These are phyloP conservation scores for Ascosphaera apis DNA, from an alignment of 2,329 filamentous ascomycete species.

Conservation along the genomic window DNA sequence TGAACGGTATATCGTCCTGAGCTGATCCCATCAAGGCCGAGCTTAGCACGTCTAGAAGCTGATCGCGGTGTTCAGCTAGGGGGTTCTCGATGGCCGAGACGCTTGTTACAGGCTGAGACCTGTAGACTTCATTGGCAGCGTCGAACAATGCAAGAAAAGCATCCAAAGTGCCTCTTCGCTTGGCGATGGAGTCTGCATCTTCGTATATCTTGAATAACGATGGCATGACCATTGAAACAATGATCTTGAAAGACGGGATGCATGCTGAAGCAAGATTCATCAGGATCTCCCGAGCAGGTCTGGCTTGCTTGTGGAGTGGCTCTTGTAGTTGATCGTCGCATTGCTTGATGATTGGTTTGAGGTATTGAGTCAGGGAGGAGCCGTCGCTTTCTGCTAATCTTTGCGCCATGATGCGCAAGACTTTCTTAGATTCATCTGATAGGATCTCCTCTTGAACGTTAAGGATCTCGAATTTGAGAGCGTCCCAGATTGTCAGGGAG, in stretches of 20 bases:
- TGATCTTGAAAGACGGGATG: conserved; percentile 28
- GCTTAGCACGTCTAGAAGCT: conserved; percentile 30
- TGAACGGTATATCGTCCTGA: conserved; percentile 28
- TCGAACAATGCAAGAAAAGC: conserved; percentile 34
- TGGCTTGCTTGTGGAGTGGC: conserved; percentile 44
- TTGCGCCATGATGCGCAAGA: conserved; percentile 30
- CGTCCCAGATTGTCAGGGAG: conserved; percentile 43
- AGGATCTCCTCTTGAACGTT: conserved; percentile 44
- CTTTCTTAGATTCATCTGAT: conserved; percentile 33
- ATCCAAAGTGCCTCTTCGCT: conserved; percentile 38
- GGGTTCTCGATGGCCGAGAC: conserved; percentile 16
- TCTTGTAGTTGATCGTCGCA: conserved; percentile 45
- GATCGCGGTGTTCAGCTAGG: conserved; percentile 22
- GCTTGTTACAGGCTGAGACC: conserved; percentile 24
- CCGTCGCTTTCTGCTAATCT: conserved; percentile 28
- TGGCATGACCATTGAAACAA: conserved; percentile 33
- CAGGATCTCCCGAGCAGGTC: conserved; percentile 38
- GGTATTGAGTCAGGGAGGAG: conserved; percentile 27
- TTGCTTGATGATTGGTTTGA: conserved; percentile 40
- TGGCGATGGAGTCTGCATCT: conserved; percentile 36
- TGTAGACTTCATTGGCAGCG: conserved; percentile 31
- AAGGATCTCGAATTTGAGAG: conserved; percentile 45
- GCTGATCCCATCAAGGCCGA: conserved; percentile 29
- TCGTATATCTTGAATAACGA: conserved; percentile 37
- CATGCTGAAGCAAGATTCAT: conserved; percentile 32